Evolutionary conservation across 2,329 filamentous ascomycete genomes (phyloP).

Genomic region (Diplocarpon rosae): DNA sequence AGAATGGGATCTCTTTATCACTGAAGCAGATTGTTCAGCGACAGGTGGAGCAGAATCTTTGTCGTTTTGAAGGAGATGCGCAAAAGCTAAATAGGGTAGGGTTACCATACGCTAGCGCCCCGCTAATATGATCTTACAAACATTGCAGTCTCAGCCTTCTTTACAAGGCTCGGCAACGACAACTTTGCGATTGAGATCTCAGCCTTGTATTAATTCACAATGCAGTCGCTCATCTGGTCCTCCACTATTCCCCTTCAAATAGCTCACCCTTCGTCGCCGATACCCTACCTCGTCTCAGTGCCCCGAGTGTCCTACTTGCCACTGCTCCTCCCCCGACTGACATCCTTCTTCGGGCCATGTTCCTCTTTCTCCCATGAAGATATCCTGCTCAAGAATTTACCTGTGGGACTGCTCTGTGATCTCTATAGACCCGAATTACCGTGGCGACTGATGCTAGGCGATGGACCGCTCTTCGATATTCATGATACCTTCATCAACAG

Average conservation of each 20-base stretch:
- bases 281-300: slow-evolving; percentile 38
- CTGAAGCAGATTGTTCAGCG: too few species aligned
- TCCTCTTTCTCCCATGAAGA: slow-evolving; percentile 51
- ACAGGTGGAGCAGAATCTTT: too few species aligned
- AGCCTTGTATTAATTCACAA: neutral
- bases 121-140: too few species aligned
- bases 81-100: too few species aligned
- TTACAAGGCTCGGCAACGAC: neutral
- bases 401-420: slow-evolving; percentile 58
- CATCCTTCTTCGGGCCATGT: slow-evolving; percentile 51
- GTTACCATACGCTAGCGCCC: too few species aligned
- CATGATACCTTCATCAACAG: slow-evolving; percentile 58
- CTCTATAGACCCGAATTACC: slow-evolving; percentile 45
- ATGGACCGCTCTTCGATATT: slow-evolving; percentile 40
- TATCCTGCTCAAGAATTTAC: slow-evolving; percentile 60
- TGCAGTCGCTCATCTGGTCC: slow-evolving; percentile 27
- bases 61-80: too few species aligned
- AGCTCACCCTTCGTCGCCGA: slow-evolving; percentile 23
- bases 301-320: slow-evolving; percentile 60
- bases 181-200: neutral
- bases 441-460: slow-evolving; percentile 49
- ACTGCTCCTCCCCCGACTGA: slow-evolving; percentile 50
- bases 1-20: too few species aligned
- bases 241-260: slow-evolving; percentile 27
- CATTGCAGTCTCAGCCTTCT: neutral